Conservation (phyloP, 345 rosid species). For the Mallotus nudiflorus region DNA sequence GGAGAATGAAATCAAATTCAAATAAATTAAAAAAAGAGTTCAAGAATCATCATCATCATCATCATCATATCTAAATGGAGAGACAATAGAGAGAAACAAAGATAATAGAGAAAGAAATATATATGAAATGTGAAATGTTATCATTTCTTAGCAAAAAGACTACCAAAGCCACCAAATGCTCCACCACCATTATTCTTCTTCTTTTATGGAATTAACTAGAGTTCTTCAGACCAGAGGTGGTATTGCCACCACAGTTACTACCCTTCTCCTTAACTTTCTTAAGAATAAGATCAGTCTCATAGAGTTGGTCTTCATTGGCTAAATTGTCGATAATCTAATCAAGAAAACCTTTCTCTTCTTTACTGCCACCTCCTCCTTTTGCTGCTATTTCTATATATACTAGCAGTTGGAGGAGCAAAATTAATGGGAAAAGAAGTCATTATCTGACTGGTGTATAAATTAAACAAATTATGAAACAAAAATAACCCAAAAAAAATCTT, state of each 20-base stretch:
- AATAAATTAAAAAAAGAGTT: too few relatives aligned
- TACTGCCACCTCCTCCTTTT: slow-evolving; percentile 53
- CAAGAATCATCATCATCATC: too few relatives aligned
- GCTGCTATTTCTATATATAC: slow-evolving; percentile 62
- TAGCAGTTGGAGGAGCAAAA: slow-evolving; percentile 50
- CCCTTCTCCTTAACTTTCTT: slow-evolving; percentile 60
- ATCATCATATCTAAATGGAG: too few relatives aligned
- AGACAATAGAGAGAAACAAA: too few relatives aligned
- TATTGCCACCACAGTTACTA: slow-evolving; percentile 23
- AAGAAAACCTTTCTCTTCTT: slow-evolving; percentile 66
- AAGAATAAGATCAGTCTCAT: slow-evolving; percentile 77
- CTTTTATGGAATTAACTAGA: slow-evolving; percentile 57
- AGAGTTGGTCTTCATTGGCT: slow-evolving; percentile 72
- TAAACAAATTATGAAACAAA: too few relatives aligned
- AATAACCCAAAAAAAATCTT: too few relatives aligned
- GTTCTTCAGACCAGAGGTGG: slow-evolving; percentile 45
- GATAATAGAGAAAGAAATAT: too few relatives aligned
- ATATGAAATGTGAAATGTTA: too few relatives aligned
- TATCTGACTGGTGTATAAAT: too few relatives aligned
- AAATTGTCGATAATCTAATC: slow-evolving; percentile 64
- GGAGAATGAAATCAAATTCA: too few relatives aligned
- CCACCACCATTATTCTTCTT: slow-evolving; percentile 46
- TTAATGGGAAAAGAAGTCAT: slow-evolving; percentile 61
- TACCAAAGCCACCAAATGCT: slow-evolving; percentile 45
- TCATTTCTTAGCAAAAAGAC: slow-evolving; percentile 49